Evolutionary conservation across 257 asterid genomes (phyloP), one percentile per base, ranked within the genome.

Genomic region (Nicotiana benthamiana): DNA sequence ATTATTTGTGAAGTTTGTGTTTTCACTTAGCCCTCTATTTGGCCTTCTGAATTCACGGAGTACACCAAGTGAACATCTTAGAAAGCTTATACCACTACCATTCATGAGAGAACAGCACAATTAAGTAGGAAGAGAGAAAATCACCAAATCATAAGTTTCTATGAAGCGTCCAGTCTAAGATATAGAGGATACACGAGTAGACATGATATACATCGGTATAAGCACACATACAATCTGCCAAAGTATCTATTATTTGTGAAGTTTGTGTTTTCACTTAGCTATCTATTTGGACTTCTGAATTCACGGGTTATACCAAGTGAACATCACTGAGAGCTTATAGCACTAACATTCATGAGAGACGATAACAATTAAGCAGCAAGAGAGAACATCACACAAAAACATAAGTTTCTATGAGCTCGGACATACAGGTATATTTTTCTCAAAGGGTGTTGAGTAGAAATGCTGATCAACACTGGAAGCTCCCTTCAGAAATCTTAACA

Each of bases 391-490:
- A 40, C 40, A 40, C 11, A 32, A 79, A 34, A 79, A 34, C 61
- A 79, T 32, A 74, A 60, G 65, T 27, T n/a, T 27, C 22, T 57
- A 66, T 9, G 18, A 43, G 26, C 20, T 78, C 75, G 81, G 65
- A 86, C 92, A 48, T 93, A 95, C 99, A 82, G 98, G 99, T 59
- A 96, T 80, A 79, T 94, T 96, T 84, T 91, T 89, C 87, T 92
- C 95, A 51, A 87, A 91, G 79, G 98, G 97, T 26, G 93, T 89
- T 34, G 97, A 89, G 79, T 46, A 85, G 89, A 94, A 92, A 89
- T 94, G 98, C 82, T 91, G 97, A 90, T 96, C 99, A 81, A 94
- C 85, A 77, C 95, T 93, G 78, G 97, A 92, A 87, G 99, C 99
- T 82, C 99, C 99, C 87, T 90, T 89, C 22, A 96, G 93, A 84